Percentiles rank a stretch among this genome's conserved stretches.
Conservation (phyloP, 1,284 basidiomycete species). For the Sporisorium iseilematis-ciliati region DNA sequence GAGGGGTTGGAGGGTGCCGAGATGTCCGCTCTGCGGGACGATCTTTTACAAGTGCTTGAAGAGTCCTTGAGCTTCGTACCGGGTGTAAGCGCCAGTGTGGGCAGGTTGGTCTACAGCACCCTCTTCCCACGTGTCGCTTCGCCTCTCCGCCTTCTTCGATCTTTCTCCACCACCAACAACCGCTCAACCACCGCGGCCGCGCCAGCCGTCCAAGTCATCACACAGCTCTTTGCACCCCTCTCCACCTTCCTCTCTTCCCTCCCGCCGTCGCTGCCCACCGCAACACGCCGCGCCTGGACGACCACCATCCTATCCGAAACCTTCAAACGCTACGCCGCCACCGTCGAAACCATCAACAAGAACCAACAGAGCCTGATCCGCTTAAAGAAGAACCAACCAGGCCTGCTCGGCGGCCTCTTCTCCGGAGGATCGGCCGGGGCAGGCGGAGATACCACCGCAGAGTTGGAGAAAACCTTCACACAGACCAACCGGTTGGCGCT, state of each 20-base stretch:
- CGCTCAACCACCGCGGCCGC: constrained; percentile 76
- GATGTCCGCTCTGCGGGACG: constrained; percentile 9
- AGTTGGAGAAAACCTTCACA: background rate
- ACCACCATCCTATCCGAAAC: constrained; percentile 32
- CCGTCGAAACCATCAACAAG: constrained; percentile 60
- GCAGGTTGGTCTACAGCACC: constrained; percentile 71
- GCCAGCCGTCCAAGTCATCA: constrained; percentile 28
- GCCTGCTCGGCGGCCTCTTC: constrained; percentile 17
- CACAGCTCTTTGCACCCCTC: constrained; percentile 26
- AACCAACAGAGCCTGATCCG: constrained; percentile 64
- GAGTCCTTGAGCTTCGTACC: constrained; percentile 41
- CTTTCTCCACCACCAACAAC: constrained; percentile 83
- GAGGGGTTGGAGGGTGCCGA: background rate
- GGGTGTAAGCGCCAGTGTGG: constrained; percentile 12
- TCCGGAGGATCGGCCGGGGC: background rate
- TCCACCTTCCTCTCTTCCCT: constrained; percentile 14
- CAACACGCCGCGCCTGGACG: constrained; percentile 19
- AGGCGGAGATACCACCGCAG: background rate
- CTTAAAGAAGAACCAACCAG: constrained; percentile 52
- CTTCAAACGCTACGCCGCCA: constrained; percentile 40
- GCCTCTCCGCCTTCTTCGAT: constrained; percentile 84
- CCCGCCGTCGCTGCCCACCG: background rate
- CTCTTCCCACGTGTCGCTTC: constrained; percentile 84
- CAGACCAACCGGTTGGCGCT: constrained; percentile 18
- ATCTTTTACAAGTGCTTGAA: constrained; percentile 14